phyloP scores from a whole-genome alignment of 306 rosid genomes.

The Sicyos baderoa region DNA sequence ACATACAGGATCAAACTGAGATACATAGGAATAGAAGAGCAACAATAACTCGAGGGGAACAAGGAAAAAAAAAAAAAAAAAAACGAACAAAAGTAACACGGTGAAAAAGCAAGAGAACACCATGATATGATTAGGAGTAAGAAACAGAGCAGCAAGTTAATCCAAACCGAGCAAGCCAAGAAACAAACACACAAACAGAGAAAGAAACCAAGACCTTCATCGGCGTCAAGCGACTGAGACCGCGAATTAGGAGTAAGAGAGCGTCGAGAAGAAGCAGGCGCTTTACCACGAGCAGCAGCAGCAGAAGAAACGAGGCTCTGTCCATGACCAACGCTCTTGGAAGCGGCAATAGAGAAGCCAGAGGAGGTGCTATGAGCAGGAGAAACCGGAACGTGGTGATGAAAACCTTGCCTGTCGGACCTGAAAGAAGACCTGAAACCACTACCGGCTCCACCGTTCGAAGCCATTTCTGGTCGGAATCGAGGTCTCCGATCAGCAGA shows the following conservation, averaged over 20 bases:
- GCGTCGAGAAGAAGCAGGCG: conserved; percentile 31
- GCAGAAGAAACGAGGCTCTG: conserved; percentile 22
- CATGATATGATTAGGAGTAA: no score
- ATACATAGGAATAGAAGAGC: background rate
- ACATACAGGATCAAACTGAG: background rate
- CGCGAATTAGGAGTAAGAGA: conserved; percentile 37
- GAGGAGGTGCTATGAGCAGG: conserved; percentile 20
- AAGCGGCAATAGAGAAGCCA: conserved; percentile 6
- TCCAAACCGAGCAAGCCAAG: background rate
- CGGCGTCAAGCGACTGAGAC: conserved; percentile 29
- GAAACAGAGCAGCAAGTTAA: background rate
- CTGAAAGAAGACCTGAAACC: conserved; percentile 20
- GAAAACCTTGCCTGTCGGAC: conserved; percentile 22
- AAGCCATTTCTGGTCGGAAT: conserved; percentile 22
- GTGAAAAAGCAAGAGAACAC: background rate
- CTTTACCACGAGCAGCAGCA: conserved; percentile 25
- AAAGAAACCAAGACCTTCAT: conserved; percentile 31
- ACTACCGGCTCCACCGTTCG: conserved; percentile 6
- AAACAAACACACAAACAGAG: background rate
- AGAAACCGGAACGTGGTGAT: conserved; percentile 20
- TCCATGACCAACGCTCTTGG: conserved; percentile 17
- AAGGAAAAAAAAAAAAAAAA: background rate
- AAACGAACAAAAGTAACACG: background rate
- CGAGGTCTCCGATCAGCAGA: background rate
- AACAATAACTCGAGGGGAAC: background rate